phyloP scores from a whole-genome alignment of 257 asterid genomes.

The Dorcoceras hygrometricum region DNA sequence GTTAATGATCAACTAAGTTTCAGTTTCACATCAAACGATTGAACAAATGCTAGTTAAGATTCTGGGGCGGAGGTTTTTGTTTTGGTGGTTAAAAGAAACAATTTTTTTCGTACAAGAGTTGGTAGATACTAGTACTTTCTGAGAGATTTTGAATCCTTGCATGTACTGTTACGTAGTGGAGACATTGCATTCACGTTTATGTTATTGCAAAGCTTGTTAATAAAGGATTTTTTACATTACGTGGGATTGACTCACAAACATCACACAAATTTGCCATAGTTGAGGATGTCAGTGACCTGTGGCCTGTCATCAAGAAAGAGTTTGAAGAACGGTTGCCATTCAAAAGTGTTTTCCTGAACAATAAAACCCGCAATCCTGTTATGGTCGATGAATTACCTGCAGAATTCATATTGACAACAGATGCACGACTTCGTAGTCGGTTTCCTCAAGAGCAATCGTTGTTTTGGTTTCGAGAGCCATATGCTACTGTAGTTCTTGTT shows the following conservation, averaged over 20 bases:
- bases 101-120: constrained; percentile 13
- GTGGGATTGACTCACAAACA: constrained; percentile 16
- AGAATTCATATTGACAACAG: constrained; percentile 89
- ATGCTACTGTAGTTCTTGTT: constrained; percentile 85
- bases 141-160: constrained; percentile 6
- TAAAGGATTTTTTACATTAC: background rate
- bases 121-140: constrained; percentile 8
- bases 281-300: constrained; percentile 95
- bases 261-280: constrained; percentile 45
- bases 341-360: constrained; percentile 68
- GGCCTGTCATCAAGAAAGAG: constrained; percentile 75
- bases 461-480: constrained; percentile 97
- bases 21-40: constrained; percentile 7
- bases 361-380: constrained; percentile 90
- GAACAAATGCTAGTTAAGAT: constrained; percentile 3
- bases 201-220: background rate
- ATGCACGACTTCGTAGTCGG: constrained; percentile 93
- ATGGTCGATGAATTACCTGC: constrained; percentile 81
- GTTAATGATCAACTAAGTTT: constrained; percentile 8
- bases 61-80: constrained; percentile 1
- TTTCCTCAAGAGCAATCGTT: constrained; percentile 88
- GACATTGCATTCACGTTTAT: background rate
- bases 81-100: constrained; percentile 14
- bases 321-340: constrained; percentile 85
- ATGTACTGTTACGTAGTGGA: background rate